A percentile compares a stretch with the other conserved stretches of the same genome.
These are phyloP conservation scores for Isabelozyma gotoi DNA, from an alignment of 805 yeast species.

Conservation along the genomic window DNA sequence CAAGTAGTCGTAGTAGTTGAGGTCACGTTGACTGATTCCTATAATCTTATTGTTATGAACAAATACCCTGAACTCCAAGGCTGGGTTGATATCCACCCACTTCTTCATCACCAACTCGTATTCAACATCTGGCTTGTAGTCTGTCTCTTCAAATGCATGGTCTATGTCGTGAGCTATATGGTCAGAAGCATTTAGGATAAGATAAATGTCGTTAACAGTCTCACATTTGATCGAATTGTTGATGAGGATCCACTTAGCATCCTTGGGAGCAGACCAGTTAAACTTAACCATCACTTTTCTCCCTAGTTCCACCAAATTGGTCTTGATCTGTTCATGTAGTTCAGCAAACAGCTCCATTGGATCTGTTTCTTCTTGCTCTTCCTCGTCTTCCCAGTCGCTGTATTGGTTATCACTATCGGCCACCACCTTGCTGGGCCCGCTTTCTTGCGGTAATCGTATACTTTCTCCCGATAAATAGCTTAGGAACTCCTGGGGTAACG, in stretches of 20 bases:
- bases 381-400: slow-evolving; percentile 69
- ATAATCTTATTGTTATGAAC: slow-evolving; percentile 61
- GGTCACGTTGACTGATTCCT: slow-evolving; percentile 83
- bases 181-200: slow-evolving; percentile 82
- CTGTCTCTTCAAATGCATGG: slow-evolving; percentile 49
- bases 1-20: slow-evolving; percentile 77
- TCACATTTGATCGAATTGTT: slow-evolving; percentile 74
- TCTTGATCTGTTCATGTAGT: slow-evolving; percentile 54
- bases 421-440: slow-evolving; percentile 13
- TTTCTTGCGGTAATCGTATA: slow-evolving; percentile 17
- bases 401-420: slow-evolving; percentile 61
- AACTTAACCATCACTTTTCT: slow-evolving; percentile 81
- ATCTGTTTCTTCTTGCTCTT: slow-evolving; percentile 25
- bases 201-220: slow-evolving; percentile 70
- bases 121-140: slow-evolving; percentile 20
- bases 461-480: slow-evolving; percentile 30
- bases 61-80: slow-evolving; percentile 88
- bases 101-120: slow-evolving; percentile 74
- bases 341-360: slow-evolving; percentile 56
- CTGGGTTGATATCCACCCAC: slow-evolving; percentile 85
- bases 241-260: slow-evolving; percentile 88
- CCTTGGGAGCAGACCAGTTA: slow-evolving; percentile 97
- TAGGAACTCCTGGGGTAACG: slow-evolving; percentile 34
- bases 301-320: slow-evolving; percentile 42
- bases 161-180: slow-evolving; percentile 84